Evolutionary conservation across 1,284 basidiomycete species (phyloP).

Genomic region (Rugiboletus extremiorientalis): DNA sequence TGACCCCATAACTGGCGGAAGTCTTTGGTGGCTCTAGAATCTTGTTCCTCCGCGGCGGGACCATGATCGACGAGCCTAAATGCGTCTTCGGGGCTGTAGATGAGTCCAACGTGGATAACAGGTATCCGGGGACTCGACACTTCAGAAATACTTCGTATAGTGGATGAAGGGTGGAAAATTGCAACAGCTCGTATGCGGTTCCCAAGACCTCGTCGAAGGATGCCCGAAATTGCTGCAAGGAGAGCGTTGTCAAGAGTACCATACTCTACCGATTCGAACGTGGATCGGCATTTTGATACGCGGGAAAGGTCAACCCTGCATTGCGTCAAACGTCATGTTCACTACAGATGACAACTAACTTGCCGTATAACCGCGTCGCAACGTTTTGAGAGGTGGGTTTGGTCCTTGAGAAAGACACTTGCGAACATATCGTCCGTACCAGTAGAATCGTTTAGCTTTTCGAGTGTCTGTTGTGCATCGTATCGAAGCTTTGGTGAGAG

Average conservation of each 20-base stretch:
- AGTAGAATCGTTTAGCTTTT: slow-evolving; percentile 50
- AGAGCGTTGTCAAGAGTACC: slow-evolving; percentile 61
- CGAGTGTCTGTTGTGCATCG: slow-evolving; percentile 75
- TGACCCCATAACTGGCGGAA: slow-evolving; percentile 93
- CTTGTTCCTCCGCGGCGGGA: slow-evolving; percentile 67
- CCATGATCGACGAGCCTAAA: slow-evolving; percentile 88
- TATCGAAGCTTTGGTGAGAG: slow-evolving; percentile 58
- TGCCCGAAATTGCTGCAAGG: slow-evolving; percentile 51
- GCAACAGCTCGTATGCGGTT: slow-evolving; percentile 63
- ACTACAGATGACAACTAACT: slow-evolving; percentile 22
- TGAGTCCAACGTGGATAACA: slow-evolving; percentile 67
- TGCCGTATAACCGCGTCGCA: slow-evolving; percentile 70
- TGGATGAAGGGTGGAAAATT: slow-evolving; percentile 52
- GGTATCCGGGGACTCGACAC: slow-evolving; percentile 46
- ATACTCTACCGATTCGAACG: slow-evolving; percentile 54
- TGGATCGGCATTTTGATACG: slow-evolving; percentile 47
- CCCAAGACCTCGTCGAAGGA: slow-evolving; percentile 68
- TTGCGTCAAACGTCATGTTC: slow-evolving; percentile 1
- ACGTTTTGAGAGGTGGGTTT: slow-evolving; percentile 55
- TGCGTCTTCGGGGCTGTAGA: slow-evolving; percentile 71
- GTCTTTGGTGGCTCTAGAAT: slow-evolving; percentile 48
- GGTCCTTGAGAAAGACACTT: slow-evolving; percentile 72
- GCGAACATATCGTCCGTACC: slow-evolving; percentile 67
- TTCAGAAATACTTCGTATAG: slow-evolving; percentile 50
- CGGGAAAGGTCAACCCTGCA: slow-evolving; percentile 62